Base-by-base conservation (phyloP, 495 filamentous ascomycete genomes). In the Tuber microsphaerosporum region DNA sequence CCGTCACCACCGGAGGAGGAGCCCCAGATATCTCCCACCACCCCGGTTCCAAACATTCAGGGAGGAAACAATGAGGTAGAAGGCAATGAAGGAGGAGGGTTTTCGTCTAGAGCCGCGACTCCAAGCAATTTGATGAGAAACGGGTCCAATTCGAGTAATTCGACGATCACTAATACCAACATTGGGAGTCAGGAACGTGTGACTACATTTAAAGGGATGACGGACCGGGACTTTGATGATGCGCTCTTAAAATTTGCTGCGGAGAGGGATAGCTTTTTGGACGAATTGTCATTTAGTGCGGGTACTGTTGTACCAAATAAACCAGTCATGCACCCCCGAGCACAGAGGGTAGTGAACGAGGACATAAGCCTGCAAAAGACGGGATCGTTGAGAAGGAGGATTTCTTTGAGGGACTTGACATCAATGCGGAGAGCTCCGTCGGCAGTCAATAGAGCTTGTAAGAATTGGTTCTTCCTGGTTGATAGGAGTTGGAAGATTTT, bases 161-260 rank as follows among this genome's bases (percentile, higher is more conserved):
- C 80, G 14, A 82, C 80, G 39, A 89, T 79, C 86, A 89, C 81
- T 84, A 85, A 75, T 79, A 80, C 73, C 37, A 84, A 83, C 76
- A 83, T 72, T 73, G 81, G 74, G 42, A 73, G 42, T 39, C 70
- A 81, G n/a, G 75, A 73, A 17, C 77, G 71, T 34, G 70, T 77
- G 75, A 81, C 75, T 72, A 73, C 72, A 43, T 80, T 80, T 71
- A 80, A 80, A 61, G 77, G 77, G 22, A 80, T 80, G 46, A 88
- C 84, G 70, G 91, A 96, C 83, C 92, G 91, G 81, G 94, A 97
- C 84, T 99, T 99, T 81, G 94, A 97, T 80, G 88, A 91, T 80
- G 95, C 95, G 22, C 86, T 99, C 76, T 84, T 92, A 73, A 98
- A 97, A 83, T 99, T 99, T 84, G 93, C 95, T 61, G 91, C 92